Percentiles rank a stretch among this genome's conserved stretches.
Evolutionary conservation across 2,329 filamentous ascomycete species (phyloP).

Genomic region (Talaromyces sp.): DNA sequence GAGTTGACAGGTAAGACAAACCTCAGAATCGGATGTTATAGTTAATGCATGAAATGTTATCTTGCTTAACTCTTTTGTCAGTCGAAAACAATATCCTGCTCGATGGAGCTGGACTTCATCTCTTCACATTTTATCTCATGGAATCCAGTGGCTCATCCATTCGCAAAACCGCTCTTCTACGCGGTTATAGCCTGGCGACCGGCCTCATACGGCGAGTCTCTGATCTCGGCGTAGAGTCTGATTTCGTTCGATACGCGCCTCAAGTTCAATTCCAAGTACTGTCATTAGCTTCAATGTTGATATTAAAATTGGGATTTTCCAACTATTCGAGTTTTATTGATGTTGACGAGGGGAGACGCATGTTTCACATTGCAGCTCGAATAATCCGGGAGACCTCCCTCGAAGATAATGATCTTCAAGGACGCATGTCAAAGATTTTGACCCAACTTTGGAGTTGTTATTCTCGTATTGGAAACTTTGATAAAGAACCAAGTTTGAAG

Average conservation of each 20-base stretch:
- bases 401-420: conserved; percentile 23
- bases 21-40: not conserved
- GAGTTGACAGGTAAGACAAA: conserved; percentile 5
- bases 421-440: conserved; percentile 21
- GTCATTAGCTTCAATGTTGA: conserved; percentile 7
- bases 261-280: not conserved
- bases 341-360: conserved; percentile 19
- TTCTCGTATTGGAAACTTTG: conserved; percentile 5
- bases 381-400: conserved; percentile 18
- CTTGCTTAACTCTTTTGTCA: not conserved
- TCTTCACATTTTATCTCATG: conserved; percentile 14
- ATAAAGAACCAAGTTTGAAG: conserved; percentile 19
- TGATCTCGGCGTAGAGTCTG: not conserved
- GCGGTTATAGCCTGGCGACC: conserved; percentile 7
- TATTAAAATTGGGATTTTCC: conserved; percentile 13
- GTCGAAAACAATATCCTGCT: conserved; percentile 9
- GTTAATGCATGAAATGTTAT: not conserved
- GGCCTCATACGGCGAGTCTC: not conserved
- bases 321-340: conserved; percentile 19
- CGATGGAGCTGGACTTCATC: conserved; percentile 11
- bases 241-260: conserved; percentile 7
- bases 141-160: conserved; percentile 3
- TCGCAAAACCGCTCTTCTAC: conserved; percentile 14
- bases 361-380: conserved; percentile 20
- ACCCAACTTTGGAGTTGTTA: conserved; percentile 22